These are phyloP conservation scores for Laguncularia racemosa DNA, from an alignment of 345 rosid species.

Conservation along the genomic window DNA sequence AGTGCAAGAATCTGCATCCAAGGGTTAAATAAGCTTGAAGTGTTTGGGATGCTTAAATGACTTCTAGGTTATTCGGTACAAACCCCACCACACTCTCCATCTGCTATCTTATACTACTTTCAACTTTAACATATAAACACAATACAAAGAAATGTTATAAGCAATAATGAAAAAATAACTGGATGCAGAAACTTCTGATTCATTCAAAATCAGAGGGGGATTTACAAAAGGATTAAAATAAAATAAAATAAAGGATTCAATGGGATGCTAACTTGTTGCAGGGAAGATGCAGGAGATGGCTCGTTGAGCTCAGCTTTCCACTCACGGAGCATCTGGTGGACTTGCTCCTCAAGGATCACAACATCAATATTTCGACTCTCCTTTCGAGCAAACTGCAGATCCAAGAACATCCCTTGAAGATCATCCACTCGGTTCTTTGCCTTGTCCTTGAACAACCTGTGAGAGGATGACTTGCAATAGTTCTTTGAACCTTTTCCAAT, in stretches of 20 bases:
- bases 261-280: conserved; percentile 74
- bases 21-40: too few relatives aligned
- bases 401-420: conserved; percentile 75
- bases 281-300: conserved; percentile 92
- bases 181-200: too few relatives aligned
- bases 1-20: too few relatives aligned
- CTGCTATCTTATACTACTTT: too few relatives aligned
- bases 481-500: conserved; percentile 85
- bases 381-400: conserved; percentile 91
- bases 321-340: conserved; percentile 98
- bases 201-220: not conserved
- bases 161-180: too few relatives aligned
- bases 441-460: conserved; percentile 88
- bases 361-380: conserved; percentile 73
- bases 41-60: too few relatives aligned
- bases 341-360: conserved; percentile 87
- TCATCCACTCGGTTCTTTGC: conserved; percentile 99
- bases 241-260: not conserved
- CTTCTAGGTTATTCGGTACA: too few relatives aligned
- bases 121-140: too few relatives aligned
- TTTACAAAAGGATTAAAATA: not conserved
- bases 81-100: too few relatives aligned
- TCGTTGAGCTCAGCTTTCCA: conserved; percentile 99
- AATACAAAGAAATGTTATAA: too few relatives aligned
- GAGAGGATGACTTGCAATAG: conserved; percentile 88